Base-by-base conservation (phyloP, 768 basidiomycete genomes). In the Kwoniella shandongensis region DNA sequence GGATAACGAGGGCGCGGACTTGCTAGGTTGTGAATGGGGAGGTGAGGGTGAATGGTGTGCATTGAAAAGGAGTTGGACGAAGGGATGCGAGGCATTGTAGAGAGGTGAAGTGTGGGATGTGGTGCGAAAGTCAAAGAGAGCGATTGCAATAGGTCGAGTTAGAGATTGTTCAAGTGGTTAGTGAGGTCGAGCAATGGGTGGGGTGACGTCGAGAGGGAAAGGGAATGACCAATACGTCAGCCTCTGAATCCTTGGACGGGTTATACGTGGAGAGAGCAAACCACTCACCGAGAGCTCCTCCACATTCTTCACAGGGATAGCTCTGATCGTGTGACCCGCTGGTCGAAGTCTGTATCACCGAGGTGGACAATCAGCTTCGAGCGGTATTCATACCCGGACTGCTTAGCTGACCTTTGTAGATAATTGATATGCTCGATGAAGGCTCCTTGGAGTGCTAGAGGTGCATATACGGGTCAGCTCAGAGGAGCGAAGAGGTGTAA, bases 1-100 rank as follows among this genome's bases (percentile, higher is more conserved):
- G 94, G 61, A 98, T 90, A 59, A 98, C 85, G 46, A 98, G 80
- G 1, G 87, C 93, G 65, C 89, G 84, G 73, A 91, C 94, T 51
- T 70, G 76, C 48, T 72, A 25, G 50, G 17, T 25, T 40, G 20
- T 5, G 46, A 25, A 25, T 20, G 22, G 10, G 59, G 35, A 18
- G 27, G 40, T 38, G 18, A 51, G 17, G 30, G 18, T 4, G 17
- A 51, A 38, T 5, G 30, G 25, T 10, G 32, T 6, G 32, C 32
- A 13, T 32, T 32, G 32, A 32, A 13, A 32, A 13, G 11, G 15
- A 27, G 48, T n/a, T n/a, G 39, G 13, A 35, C n/a, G 15, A 8
- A 18, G n/a, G 17, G 20, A 25, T 15, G 4, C 15, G 32, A 38
- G 26, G 26, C 6, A 38, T 15, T 35, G 8, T 25, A 26, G 42